Base-by-base conservation (phyloP, 495 filamentous ascomycete species). In the Thozetella sp. region DNA sequence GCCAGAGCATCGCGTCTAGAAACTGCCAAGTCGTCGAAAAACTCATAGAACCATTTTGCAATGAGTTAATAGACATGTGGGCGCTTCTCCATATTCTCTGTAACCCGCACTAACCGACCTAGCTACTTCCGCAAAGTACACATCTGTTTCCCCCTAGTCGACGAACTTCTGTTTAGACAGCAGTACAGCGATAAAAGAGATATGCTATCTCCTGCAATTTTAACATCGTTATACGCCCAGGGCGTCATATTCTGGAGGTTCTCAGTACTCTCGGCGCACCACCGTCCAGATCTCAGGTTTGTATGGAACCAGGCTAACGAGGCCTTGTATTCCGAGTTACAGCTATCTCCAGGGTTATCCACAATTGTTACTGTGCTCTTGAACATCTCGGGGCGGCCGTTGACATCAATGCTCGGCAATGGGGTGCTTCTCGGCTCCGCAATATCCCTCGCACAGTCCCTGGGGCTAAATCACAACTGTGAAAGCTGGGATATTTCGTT, bases 171-270 rank as follows among this genome's bases (percentile, higher is more conserved):
- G 11, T 77, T 82, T 46, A 74, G 80, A 69, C 75, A 77, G 26
- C 70, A 75, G 4, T 79, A 80, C 54, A 73, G 78, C 1, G 60
- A 59, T 0, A 68, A 56, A 22, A 57, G 78, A 48, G 76, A 52
- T 10, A 26, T 79, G 30, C 72, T 81, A n/a, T 77, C 81, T 1
- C 77, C 79, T 17, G 76, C 80, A 25, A 65, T 86, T n/a, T 30
- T 83, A n/a, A 83, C 79, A 53, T 78, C 80, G 45, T 68, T 84
- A 3, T 83, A 82, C 60, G 83, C 81, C 6, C 80, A 79, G 69
- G 81, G 79, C 11, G 60, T 82, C 1, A 74, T 82, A 45, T 81
- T 80, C 55, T 83, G 81, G 81, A 77, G 77, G 43, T 75, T 77
- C 53, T 78, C 73, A 2, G 76, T 77, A 27, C 71, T 80, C 11